phyloP scores from a whole-genome alignment of 2,329 filamentous ascomycete species.

The Epichloe festucae region DNA sequence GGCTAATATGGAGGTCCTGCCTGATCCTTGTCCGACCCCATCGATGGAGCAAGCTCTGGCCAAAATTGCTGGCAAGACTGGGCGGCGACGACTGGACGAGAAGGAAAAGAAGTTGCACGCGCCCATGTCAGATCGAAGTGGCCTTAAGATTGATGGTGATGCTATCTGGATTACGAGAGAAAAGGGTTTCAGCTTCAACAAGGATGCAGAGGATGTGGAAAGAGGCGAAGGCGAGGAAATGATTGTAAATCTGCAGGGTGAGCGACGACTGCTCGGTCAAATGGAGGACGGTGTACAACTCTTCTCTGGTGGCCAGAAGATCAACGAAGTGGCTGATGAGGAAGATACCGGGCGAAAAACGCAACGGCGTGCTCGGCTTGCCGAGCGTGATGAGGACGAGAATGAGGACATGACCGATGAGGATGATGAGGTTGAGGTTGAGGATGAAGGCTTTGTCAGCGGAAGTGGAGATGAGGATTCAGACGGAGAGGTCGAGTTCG shows the following conservation, averaged over 20 bases:
- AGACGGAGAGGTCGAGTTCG: constrained; percentile 43
- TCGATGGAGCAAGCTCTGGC: constrained; percentile 77
- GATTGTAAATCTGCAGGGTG: constrained; percentile 77
- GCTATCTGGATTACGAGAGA: constrained; percentile 76
- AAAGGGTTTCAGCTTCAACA: constrained; percentile 63
- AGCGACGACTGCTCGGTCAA: constrained; percentile 69
- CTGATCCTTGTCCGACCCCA: constrained; percentile 91
- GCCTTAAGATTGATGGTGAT: constrained; percentile 91
- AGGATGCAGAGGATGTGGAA: constrained; percentile 52
- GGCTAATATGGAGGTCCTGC: constrained; percentile 69
- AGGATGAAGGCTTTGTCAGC: constrained; percentile 37
- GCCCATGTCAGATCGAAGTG: constrained; percentile 95
- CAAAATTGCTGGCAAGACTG: constrained; percentile 72
- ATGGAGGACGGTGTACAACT: constrained; percentile 72
- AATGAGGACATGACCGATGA: constrained; percentile 30
- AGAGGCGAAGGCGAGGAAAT: constrained; percentile 91
- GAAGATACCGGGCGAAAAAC: constrained; percentile 50
- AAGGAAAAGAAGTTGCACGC: constrained; percentile 96
- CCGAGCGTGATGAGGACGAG: constrained; percentile 48
- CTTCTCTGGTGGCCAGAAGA: constrained; percentile 63
- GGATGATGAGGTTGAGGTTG: constrained; percentile 17
- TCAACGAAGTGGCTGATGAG: constrained; percentile 41
- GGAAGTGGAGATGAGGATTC: constrained; percentile 39
- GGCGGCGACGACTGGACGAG: constrained; percentile 71
- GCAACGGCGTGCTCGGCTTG: constrained; percentile 42